These are phyloP conservation scores for Metschnikowia reukaufii DNA, from an alignment of 805 yeast genomes.

Conservation along the genomic window DNA sequence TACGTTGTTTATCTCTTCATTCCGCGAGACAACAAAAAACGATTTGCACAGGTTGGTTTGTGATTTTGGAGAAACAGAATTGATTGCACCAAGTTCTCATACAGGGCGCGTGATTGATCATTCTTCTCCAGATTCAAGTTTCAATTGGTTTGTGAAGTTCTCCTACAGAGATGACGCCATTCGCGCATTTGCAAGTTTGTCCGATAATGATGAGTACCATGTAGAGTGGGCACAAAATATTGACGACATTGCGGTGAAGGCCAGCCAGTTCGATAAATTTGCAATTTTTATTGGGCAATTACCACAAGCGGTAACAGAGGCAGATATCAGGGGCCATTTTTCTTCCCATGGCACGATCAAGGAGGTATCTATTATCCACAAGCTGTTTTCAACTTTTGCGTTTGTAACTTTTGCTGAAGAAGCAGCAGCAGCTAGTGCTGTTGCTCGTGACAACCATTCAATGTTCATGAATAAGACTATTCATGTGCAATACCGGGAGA, in stretches of 20 bases:
- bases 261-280: slow-evolving; percentile 51
- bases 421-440: slow-evolving; percentile 80
- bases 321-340: slow-evolving; percentile 58
- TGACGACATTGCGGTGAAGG: slow-evolving; percentile 37
- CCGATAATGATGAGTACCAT: slow-evolving; percentile 52
- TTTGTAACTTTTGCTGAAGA: slow-evolving; percentile 66
- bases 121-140: slow-evolving; percentile 19
- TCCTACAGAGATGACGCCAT: slow-evolving; percentile 86
- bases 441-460: slow-evolving; percentile 81
- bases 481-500: slow-evolving; percentile 81
- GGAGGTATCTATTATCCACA: slow-evolving; percentile 55
- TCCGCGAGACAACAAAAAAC: slow-evolving; percentile 22
- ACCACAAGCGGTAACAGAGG: slow-evolving; percentile 52
- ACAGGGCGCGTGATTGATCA: slow-evolving; percentile 26
- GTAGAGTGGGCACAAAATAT: slow-evolving; percentile 89
- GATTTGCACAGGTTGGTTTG: slow-evolving; percentile 42
- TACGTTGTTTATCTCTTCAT: slow-evolving; percentile 62
- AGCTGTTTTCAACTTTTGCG: slow-evolving; percentile 58
- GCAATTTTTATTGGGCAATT: slow-evolving; percentile 83
- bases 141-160: slow-evolving; percentile 73
- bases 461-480: slow-evolving; percentile 70
- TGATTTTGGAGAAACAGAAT: slow-evolving; percentile 76
- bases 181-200: slow-evolving; percentile 71
- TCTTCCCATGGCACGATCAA: slow-evolving; percentile 63
- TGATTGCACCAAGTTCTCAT: slow-evolving; percentile 46